These are phyloP conservation scores for Flaveria brownii DNA, from an alignment of 129 eudicot species.

Conservation along the genomic window DNA sequence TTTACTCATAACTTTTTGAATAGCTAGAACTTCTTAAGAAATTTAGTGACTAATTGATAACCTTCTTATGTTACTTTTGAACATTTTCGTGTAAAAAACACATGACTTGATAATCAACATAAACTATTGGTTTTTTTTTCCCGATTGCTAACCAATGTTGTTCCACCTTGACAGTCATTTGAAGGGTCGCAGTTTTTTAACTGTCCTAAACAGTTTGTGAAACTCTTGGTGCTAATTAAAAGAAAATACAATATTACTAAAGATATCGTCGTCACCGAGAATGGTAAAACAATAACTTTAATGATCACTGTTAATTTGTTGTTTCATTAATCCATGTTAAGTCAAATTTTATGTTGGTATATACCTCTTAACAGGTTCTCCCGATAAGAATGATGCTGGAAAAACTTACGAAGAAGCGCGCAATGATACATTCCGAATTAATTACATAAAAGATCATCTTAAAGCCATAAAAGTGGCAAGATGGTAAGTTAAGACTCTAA, in stretches of 20 bases:
- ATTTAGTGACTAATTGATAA: not conserved
- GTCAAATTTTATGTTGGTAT: not conserved
- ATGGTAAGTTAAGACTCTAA: not conserved
- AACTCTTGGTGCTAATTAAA: slow-evolving; percentile 8
- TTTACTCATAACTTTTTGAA: too few relatives aligned
- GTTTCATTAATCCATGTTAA: not conserved
- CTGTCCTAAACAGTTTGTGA: slow-evolving; percentile 22
- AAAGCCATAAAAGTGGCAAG: slow-evolving; percentile 26
- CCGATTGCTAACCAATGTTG: not conserved
- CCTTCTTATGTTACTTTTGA: not conserved
- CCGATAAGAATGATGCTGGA: not conserved
- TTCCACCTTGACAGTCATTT: slow-evolving; percentile 18
- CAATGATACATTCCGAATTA: slow-evolving; percentile 29
- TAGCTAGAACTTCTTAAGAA: not conserved
- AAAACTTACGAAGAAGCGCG: slow-evolving; percentile 25
- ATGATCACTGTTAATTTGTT: not conserved
- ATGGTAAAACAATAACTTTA: slow-evolving; percentile 15
- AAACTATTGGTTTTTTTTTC: not conserved
- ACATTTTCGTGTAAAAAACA: not conserved
- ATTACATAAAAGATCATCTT: slow-evolving; percentile 19
- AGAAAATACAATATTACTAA: slow-evolving; percentile 8
- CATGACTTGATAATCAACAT: not conserved
- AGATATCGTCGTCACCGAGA: slow-evolving; percentile 26
- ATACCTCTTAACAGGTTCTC: slow-evolving; percentile 17
- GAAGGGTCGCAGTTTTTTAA: slow-evolving; percentile 25